Conservation (phyloP, 2,329 filamentous ascomycete genomes). For the Calonectria naviculata region DNA sequence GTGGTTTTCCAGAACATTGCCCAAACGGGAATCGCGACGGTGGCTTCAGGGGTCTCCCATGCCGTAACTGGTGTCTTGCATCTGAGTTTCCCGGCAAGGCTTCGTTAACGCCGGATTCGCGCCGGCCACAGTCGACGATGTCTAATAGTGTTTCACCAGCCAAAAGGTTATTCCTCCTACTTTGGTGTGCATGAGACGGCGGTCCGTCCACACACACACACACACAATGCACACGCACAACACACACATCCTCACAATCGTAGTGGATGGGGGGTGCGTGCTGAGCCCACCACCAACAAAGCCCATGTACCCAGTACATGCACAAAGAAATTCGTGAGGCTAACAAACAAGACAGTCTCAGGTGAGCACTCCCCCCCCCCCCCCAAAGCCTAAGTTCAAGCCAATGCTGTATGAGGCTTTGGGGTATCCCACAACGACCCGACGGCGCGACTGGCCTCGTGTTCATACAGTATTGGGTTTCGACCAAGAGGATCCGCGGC, state of each 20-base stretch:
- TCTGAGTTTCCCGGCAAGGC: conserved; percentile 6
- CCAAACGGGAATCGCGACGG: conserved; percentile 29
- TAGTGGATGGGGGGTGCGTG: conserved; percentile 23
- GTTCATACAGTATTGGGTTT: conserved; percentile 27
- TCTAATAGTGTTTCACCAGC: conserved; percentile 26
- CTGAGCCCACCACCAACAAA: not conserved
- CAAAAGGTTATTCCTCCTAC: conserved; percentile 29
- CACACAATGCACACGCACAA: not conserved
- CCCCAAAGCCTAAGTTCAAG: conserved; percentile 25
- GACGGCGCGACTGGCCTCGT: conserved; percentile 25
- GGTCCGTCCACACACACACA: conserved; percentile 8
- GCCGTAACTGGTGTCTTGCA: not conserved
- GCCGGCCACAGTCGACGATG: conserved; percentile 12
- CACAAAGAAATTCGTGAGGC: not conserved
- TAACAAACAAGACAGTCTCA: conserved; percentile 27
- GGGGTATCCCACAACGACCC: conserved; percentile 16
- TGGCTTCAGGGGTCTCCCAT: not conserved
- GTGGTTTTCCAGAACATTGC: conserved; percentile 37
- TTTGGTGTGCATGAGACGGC: conserved; percentile 14
- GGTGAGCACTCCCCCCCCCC: conserved; percentile 8
- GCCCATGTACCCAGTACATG: conserved; percentile 37
- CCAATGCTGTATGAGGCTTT: conserved; percentile 24
- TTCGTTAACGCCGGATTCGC: conserved; percentile 11
- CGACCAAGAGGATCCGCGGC: conserved; percentile 20
- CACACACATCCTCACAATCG: no score